Evolutionary conservation across 768 basidiomycete genomes (phyloP), one percentile per base, ranked within the genome.

Genomic region (Lentinula aciculospora): DNA sequence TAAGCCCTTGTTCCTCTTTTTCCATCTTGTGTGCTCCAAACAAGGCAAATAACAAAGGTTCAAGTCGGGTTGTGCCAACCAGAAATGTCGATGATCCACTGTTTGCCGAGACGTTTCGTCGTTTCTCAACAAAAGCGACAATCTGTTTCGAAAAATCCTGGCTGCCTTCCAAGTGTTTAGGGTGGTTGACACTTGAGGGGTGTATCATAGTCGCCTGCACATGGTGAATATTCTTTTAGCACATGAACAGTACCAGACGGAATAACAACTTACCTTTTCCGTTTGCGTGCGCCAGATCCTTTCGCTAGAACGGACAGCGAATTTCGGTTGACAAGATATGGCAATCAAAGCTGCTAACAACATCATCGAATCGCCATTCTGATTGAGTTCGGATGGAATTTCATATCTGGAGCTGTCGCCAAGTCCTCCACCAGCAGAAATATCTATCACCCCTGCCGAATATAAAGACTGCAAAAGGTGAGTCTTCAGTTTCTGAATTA

Each of bases 291-390:
- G 78, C 59, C 82, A 82, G 5, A 77, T 78, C 67, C 77, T 84
- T 44, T 86, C 86, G 1, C 84, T 80, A 5, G 82, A 84, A 53
- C 88, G 76, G 54, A 96, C 80, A 3, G 89, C 94, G 69, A 94
- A 96, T 69, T 95, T 94, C 23, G 94, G 94, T 65, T 95, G 92
- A 1, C 83, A 83, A 0, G 92, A 92, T 53, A 91, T 81, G 9
- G 92, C 83, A 66, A 97, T 89, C 54, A 98, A 75, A 7, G 87
- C 92, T 12, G 89, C 85, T 28, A 96, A 73, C 25, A 97, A 71
- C 10, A 94, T 89, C 15, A 85, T 67, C 23, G 86, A 90, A 51
- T 86, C 76, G n/a, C 79, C 79, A 63, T 94, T 91, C 40, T 70
- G 69, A 63, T 92, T 91, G 60, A 94, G 72, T 58, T 84, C 81